phyloP scores from a whole-genome alignment of 805 yeast genomes.

The Ogataea parapolymorpha region DNA sequence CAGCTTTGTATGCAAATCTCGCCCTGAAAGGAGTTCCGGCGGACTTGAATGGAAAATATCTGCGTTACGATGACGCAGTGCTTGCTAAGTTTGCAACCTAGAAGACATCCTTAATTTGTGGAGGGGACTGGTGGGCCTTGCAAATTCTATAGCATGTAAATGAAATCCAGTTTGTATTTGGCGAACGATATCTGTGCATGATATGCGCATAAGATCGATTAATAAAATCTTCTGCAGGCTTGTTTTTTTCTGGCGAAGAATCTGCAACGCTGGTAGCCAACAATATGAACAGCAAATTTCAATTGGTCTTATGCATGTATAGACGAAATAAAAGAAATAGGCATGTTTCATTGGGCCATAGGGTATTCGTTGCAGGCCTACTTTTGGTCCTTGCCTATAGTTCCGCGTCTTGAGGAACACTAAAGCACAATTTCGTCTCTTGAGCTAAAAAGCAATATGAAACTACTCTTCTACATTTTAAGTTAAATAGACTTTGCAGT shows the following conservation, averaged over 20 bases:
- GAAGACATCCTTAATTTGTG: not conserved
- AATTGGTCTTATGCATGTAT: not conserved
- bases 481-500: not conserved
- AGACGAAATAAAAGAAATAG: not conserved
- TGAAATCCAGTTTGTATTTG: not conserved
- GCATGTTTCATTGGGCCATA: not conserved
- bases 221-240: not conserved
- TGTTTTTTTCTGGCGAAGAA: not conserved
- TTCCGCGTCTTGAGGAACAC: not conserved
- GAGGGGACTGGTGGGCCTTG: not conserved
- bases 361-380: not conserved
- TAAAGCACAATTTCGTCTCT: not conserved
- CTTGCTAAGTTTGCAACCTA: constrained; percentile 12
- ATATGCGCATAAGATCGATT: not conserved
- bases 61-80: constrained; percentile 53
- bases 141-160: not conserved
- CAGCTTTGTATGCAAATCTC: constrained; percentile 60
- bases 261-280: not conserved
- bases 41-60: constrained; percentile 62
- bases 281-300: not conserved
- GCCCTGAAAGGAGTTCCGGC: constrained; percentile 56
- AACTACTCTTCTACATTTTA: not conserved
- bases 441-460: not conserved
- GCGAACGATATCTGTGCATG: not conserved
- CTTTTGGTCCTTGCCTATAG: not conserved